phyloP scores from a whole-genome alignment of 2,329 filamentous ascomycete species.

The Fusarium sp. region DNA sequence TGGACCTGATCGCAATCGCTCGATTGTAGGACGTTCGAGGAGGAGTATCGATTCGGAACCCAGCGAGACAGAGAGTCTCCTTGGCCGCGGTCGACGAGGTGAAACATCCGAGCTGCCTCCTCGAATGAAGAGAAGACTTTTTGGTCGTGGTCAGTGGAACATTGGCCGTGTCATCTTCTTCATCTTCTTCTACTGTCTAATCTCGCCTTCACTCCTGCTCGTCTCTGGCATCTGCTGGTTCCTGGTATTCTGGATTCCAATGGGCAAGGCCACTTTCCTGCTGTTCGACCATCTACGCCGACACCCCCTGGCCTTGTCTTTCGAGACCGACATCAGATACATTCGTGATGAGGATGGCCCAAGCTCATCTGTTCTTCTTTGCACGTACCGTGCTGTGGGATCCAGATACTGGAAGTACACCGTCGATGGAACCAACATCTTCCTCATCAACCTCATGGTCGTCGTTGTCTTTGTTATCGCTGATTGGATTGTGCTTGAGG shows the following conservation, averaged over 20 bases:
- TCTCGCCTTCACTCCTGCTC: slow-evolving; percentile 87
- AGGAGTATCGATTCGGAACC: slow-evolving; percentile 88
- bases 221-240: slow-evolving; percentile 95
- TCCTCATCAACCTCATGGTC: slow-evolving; percentile 95
- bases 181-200: slow-evolving; percentile 92
- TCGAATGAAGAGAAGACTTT: slow-evolving; percentile 83
- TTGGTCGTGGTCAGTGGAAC: slow-evolving; percentile 96
- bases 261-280: slow-evolving; percentile 94
- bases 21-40: slow-evolving; percentile 87
- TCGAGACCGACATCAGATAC: slow-evolving; percentile 87
- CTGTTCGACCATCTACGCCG: slow-evolving; percentile 92
- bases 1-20: slow-evolving; percentile 82
- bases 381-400: slow-evolving; percentile 96
- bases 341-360: slow-evolving; percentile 79
- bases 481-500: slow-evolving; percentile 86
- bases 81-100: slow-evolving; percentile 73
- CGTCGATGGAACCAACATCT: slow-evolving; percentile 97
- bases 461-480: slow-evolving; percentile 96
- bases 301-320: slow-evolving; percentile 92
- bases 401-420: slow-evolving; percentile 99
- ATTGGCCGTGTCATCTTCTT: slow-evolving; percentile 96
- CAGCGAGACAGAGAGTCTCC: slow-evolving; percentile 90
- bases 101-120: slow-evolving; percentile 60
- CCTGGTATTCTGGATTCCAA: slow-evolving; percentile 96
- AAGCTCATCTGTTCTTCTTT: slow-evolving; percentile 89